Evolutionary conservation across 371 early-diverging fungal genomes (phyloP).

Genomic region (Quaeritorhiza haematococci): DNA sequence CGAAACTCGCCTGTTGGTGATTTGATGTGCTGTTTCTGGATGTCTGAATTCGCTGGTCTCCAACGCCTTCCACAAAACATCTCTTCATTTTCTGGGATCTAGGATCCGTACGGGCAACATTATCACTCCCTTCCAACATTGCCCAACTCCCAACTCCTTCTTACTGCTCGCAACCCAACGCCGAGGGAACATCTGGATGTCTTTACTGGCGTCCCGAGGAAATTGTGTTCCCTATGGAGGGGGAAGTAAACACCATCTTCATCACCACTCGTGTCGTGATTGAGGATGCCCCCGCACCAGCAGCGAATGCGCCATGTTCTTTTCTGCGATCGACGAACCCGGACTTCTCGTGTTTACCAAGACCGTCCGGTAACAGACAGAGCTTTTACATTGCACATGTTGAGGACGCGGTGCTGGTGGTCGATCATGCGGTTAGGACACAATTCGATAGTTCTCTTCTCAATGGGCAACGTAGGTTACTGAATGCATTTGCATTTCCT

Average conservation of each 20-base stretch:
- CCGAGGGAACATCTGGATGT: constrained; percentile 3
- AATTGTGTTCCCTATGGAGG: constrained; percentile 15
- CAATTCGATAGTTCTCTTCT: constrained; percentile 7
- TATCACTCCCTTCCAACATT: neutral
- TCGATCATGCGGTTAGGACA: constrained; percentile 51
- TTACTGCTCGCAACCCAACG: constrained; percentile 7
- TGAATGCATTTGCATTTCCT: too few relatives aligned
- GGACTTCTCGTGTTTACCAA: too few relatives aligned
- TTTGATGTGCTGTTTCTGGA: too few relatives aligned
- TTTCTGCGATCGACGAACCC: constrained; percentile 1
- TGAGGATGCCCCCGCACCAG: constrained; percentile 12
- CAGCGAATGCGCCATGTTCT: neutral
- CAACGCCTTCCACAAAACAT: too few relatives aligned
- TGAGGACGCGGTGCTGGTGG: constrained; percentile 27
- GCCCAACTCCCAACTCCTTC: constrained; percentile 4
- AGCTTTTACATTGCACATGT: constrained; percentile 27
- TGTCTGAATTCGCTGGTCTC: too few relatives aligned
- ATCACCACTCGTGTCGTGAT: constrained; percentile 28
- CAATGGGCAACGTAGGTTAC: too few relatives aligned
- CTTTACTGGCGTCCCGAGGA: constrained; percentile 17
- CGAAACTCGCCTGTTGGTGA: neutral
- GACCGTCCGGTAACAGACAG: too few relatives aligned
- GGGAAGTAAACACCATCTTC: constrained; percentile 22
- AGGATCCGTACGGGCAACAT: constrained; percentile 15
- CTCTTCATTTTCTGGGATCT: too few relatives aligned